Conservation (phyloP, 2,329 filamentous ascomycete species). For the Diplodia mutila region DNA sequence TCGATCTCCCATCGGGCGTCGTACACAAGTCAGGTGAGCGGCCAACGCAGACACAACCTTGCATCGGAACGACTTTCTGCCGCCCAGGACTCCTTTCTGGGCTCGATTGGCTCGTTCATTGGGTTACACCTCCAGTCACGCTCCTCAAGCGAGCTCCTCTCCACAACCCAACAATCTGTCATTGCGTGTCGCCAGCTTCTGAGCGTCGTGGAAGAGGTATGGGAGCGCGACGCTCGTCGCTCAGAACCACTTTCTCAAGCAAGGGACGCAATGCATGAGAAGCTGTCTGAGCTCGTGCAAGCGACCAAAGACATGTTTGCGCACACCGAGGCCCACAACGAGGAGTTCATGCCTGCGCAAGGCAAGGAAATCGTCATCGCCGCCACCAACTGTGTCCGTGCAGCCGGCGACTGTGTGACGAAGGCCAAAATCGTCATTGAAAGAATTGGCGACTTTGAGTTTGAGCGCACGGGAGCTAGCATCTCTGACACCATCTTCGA, state of each 20-base stretch:
- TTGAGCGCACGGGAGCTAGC: constrained; percentile 57
- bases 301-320: constrained; percentile 80
- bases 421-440: constrained; percentile 86
- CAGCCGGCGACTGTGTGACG: constrained; percentile 87
- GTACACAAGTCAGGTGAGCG: constrained; percentile 68
- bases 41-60: constrained; percentile 69
- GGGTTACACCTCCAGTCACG: constrained; percentile 93
- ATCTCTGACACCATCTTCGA: constrained; percentile 48
- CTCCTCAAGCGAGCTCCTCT: constrained; percentile 78
- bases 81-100: constrained; percentile 86
- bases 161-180: constrained; percentile 82
- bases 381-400: constrained; percentile 84
- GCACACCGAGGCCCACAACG: constrained; percentile 67
- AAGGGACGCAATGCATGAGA: constrained; percentile 76
- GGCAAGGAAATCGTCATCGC: constrained; percentile 75
- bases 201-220: constrained; percentile 79
- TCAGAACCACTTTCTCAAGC: constrained; percentile 69
- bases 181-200: constrained; percentile 79
- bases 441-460: constrained; percentile 87
- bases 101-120: constrained; percentile 90
- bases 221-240: constrained; percentile 72
- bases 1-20: constrained; percentile 75
- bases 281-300: constrained; percentile 77
- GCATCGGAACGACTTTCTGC: constrained; percentile 80
- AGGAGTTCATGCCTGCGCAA: constrained; percentile 79